Conservation (phyloP, 2,329 filamentous ascomycete species). For the Pleoardoris graminearum region DNA sequence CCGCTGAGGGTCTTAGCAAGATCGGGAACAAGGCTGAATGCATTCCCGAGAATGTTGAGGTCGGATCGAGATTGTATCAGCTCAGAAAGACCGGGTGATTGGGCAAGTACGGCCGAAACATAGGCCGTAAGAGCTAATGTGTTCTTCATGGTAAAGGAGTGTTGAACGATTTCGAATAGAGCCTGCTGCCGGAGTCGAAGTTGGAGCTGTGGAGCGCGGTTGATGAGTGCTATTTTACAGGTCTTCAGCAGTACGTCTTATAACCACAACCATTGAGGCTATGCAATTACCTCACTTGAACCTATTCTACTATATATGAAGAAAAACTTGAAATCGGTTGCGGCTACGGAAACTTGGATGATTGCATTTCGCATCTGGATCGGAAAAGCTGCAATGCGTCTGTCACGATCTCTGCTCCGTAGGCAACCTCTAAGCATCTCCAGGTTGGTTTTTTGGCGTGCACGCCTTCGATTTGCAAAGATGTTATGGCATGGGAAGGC, state of each 20-base stretch:
- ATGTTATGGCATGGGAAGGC: neutral
- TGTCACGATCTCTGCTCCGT: neutral
- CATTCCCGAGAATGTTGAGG: neutral
- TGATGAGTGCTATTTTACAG: neutral
- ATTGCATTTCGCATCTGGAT: slow-evolving; percentile 4
- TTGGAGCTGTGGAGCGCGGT: neutral
- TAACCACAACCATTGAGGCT: neutral
- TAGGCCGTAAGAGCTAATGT: neutral
- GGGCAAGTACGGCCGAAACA: slow-evolving; percentile 1
- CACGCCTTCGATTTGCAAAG: neutral
- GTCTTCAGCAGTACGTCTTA: neutral
- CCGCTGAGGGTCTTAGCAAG: neutral
- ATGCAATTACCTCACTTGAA: neutral
- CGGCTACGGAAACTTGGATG: neutral
- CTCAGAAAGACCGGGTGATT: neutral
- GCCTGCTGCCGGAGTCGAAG: neutral
- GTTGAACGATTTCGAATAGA: neutral
- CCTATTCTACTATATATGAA: neutral
- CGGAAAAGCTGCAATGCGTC: neutral
- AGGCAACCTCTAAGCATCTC: neutral
- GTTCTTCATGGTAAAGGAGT: neutral
- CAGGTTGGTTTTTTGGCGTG: neutral
- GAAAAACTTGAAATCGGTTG: neutral
- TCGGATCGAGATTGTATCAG: neutral
- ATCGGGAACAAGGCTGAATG: neutral